Conservation (phyloP, 441 rosid genomes). For the Arabidopsis lyrata region DNA sequence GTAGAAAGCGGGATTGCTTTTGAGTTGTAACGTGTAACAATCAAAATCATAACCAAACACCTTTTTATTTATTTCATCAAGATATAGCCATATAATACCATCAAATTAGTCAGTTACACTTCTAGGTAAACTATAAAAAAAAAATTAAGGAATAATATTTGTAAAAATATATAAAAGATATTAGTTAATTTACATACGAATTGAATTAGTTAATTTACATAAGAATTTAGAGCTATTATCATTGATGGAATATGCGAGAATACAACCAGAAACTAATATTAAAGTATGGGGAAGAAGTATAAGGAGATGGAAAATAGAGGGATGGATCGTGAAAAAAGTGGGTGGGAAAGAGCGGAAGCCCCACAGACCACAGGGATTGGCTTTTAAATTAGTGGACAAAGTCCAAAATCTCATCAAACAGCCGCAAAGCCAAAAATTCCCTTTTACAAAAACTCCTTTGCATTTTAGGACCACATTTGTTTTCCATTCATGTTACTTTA, state of each 20-base stretch:
- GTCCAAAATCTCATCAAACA: slow-evolving; percentile 5
- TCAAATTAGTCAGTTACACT: slow-evolving; percentile 18
- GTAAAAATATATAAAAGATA: not conserved
- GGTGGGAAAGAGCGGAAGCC: slow-evolving; percentile 37
- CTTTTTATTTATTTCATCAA: not conserved
- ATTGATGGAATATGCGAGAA: too few species aligned
- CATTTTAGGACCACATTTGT: slow-evolving; percentile 24
- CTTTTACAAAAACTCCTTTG: slow-evolving; percentile 14
- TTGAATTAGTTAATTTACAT: not conserved
- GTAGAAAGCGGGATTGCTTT: slow-evolving; percentile 33
- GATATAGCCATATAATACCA: not conserved
- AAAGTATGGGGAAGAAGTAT: not conserved
- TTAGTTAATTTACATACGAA: too few species aligned
- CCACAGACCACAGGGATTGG: slow-evolving; percentile 11
- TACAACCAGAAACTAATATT: not conserved
- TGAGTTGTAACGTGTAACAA: slow-evolving; percentile 32
- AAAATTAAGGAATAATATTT: not conserved
- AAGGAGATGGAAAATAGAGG: slow-evolving; percentile 5
- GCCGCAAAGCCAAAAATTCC: slow-evolving; percentile 36
- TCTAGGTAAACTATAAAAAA: not conserved
- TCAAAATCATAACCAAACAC: slow-evolving; percentile 31
- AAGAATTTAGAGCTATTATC: not conserved
- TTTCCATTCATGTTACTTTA: not conserved
- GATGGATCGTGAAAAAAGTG: slow-evolving; percentile 5
- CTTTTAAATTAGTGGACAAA: slow-evolving; percentile 30